Evolutionary conservation across 106 monocot species (phyloP).

Genomic region (Phalaenopsis equestris): DNA sequence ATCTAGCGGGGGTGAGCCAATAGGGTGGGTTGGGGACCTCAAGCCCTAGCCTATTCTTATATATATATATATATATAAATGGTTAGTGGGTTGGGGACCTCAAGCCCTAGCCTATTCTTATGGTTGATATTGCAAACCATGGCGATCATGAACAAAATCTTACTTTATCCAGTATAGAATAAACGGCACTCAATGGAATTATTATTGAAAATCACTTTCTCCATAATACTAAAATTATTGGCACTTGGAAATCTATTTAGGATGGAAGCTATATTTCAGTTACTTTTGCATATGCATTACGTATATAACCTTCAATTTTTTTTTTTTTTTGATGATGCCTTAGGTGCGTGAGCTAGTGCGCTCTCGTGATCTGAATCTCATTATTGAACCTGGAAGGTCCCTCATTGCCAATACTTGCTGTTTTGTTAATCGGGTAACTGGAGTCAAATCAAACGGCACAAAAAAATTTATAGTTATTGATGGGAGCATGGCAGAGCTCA

Average conservation of each 20-base stretch:
- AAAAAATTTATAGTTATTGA: constrained; percentile 93
- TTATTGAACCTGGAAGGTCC: constrained; percentile 97
- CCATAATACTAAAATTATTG: neutral
- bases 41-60: too few species aligned
- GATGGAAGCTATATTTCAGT: neutral
- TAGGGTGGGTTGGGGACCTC: too few species aligned
- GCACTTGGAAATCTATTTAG: neutral
- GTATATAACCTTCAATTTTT: neutral
- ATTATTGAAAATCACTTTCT: neutral
- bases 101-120: neutral
- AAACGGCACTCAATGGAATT: neutral
- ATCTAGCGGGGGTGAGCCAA: too few species aligned
- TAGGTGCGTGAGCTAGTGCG: constrained; percentile 85
- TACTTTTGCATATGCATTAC: neutral
- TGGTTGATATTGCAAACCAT: neutral
- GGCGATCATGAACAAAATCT: neutral
- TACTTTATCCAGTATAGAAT: neutral
- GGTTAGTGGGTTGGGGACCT: too few species aligned
- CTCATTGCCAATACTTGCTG: constrained; percentile 97
- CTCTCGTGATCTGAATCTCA: constrained; percentile 68
- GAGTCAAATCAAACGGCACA: constrained; percentile 94
- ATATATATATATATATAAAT: too few species aligned
- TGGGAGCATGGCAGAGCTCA: constrained; percentile 95
- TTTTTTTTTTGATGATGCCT: constrained; percentile 6
- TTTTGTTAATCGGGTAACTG: constrained; percentile 89